Evolutionary conservation across 148 eudicot genomes (phyloP), one percentile per base, ranked within the genome.

Genomic region (Silene conica): DNA sequence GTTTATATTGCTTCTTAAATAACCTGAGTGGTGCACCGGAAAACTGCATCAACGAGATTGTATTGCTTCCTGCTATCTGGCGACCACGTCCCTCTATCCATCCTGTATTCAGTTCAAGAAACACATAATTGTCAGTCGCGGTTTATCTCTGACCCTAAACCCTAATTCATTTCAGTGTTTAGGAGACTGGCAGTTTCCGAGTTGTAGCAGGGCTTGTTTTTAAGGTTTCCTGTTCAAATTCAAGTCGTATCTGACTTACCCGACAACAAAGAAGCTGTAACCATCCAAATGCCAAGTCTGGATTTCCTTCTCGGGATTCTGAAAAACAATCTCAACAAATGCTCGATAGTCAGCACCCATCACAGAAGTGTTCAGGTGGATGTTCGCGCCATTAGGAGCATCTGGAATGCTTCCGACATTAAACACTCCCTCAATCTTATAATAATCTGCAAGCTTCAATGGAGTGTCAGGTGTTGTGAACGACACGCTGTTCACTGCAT

Each of bases 81-180:
- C 31, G 84, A 84, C 98, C 98, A 94, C 12, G 77, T 77, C 21
- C 93, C 93, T 74, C 98, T 97, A 74, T 94, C 98, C 97, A 94
- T 91, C 76, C 98, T 93, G 89, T 75, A 76, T 84, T 79, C 58
- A 45, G 43, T 3, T 38, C 8, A 0, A 38, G 43, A 75, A n/a
- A 74, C 71, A 41, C 61, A 38, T 3, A 43, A 21, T 38, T 38
- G 43, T 38, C 43, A 38, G 43, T 38, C n/a, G n/a, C n/a, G n/a
- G n/a, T n/a, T n/a, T n/a, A n/a, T n/a, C n/a, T n/a, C n/a, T n/a
- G n/a, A n/a, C n/a, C n/a, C n/a, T n/a, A n/a, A n/a, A n/a, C n/a
- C n/a, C n/a, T n/a, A n/a, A n/a, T n/a, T n/a, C n/a, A n/a, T 31
- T 2, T 31, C 34, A 3, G 34, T 31, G 34, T 31, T 31, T 31